These are phyloP conservation scores for Claviceps fusiformis DNA, from an alignment of 2,329 filamentous ascomycete genomes.

Conservation along the genomic window DNA sequence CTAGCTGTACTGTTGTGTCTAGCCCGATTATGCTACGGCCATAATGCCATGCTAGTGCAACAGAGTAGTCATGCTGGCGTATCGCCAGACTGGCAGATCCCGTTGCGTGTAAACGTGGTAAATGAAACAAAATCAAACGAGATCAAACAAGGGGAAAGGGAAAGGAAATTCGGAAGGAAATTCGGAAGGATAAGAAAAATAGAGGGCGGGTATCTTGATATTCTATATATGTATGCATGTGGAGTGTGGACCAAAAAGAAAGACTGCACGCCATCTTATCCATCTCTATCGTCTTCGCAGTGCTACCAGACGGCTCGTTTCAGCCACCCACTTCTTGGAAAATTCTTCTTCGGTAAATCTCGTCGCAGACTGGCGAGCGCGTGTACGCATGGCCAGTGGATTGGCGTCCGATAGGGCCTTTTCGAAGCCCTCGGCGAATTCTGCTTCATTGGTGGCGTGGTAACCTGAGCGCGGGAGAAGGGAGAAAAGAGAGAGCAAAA, in stretches of 20 bases:
- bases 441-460: conserved; percentile 62
- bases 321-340: conserved; percentile 58
- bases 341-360: conserved; percentile 86
- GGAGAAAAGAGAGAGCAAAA: not conserved
- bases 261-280: conserved; percentile 1
- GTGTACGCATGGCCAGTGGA: conserved; percentile 57
- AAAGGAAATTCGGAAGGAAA: not conserved
- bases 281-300: conserved; percentile 16
- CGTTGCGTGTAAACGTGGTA: not conserved
- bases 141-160: not conserved
- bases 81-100: no score
- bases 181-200: not conserved
- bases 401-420: conserved; percentile 62
- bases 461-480: conserved; percentile 43
- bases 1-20: no score
- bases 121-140: not conserved
- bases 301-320: conserved; percentile 59
- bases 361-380: conserved; percentile 65
- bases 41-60: not conserved
- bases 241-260: conserved; percentile 3
- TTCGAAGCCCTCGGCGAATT: conserved; percentile 72
- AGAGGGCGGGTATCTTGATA: conserved; percentile 21
- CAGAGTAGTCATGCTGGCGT: not conserved
- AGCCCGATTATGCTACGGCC: no score
- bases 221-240: conserved; percentile 13